Conservation (phyloP, 2,329 filamentous ascomycete genomes). For the Phyllosticta citribraziliensis region DNA sequence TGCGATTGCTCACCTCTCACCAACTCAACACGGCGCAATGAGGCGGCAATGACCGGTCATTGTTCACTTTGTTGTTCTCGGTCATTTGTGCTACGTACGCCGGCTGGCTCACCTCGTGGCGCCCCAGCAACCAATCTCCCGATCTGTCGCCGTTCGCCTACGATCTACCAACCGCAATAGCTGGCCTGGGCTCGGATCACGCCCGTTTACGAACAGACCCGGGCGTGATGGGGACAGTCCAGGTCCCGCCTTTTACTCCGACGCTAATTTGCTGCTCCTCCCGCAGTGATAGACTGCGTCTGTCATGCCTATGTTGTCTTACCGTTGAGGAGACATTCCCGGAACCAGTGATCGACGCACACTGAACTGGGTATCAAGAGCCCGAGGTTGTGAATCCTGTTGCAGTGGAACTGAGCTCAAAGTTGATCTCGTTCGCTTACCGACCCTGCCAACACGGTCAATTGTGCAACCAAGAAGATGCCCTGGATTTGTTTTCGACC, state of each 20-base stretch:
- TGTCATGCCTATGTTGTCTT: not conserved
- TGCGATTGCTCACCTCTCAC: slow-evolving; percentile 7
- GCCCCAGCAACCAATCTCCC: not conserved
- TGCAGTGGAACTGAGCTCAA: not conserved
- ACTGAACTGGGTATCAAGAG: not conserved
- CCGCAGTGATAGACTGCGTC: not conserved
- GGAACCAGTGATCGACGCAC: not conserved
- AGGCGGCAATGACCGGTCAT: not conserved
- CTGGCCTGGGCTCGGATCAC: not conserved
- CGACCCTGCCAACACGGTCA: not conserved
- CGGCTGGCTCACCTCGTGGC: not conserved
- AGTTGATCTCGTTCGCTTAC: not conserved
- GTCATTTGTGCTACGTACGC: not conserved
- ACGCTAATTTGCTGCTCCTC: not conserved
- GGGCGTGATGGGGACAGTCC: not conserved
- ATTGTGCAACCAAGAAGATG: not conserved
- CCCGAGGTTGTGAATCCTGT: not conserved
- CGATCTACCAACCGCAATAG: not conserved
- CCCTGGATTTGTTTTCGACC: not conserved
- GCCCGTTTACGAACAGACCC: not conserved
- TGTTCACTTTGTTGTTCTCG: not conserved
- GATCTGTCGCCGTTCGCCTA: not conserved
- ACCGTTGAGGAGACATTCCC: not conserved
- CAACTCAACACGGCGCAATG: not conserved
- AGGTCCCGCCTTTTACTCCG: not conserved